Percentiles rank a stretch among this genome's conserved stretches.
phyloP scores from a whole-genome alignment of 768 basidiomycete genomes.

The Auriscalpium orientale region DNA sequence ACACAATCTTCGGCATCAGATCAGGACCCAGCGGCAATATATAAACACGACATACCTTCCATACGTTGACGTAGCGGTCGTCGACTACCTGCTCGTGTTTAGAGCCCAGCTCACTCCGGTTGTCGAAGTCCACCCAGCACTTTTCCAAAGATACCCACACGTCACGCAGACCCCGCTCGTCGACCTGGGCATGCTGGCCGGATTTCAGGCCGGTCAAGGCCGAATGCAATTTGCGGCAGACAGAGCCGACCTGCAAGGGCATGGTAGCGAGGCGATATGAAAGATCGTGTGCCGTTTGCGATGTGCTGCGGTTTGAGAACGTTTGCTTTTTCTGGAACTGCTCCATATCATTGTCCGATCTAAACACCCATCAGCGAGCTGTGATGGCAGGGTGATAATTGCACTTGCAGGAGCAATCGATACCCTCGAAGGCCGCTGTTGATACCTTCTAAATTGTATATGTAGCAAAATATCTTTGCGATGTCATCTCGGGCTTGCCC shows the following conservation, averaged over 20 bases:
- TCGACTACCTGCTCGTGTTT: slow-evolving; percentile 46
- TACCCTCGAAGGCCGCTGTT: slow-evolving; percentile 80
- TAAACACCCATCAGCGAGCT: slow-evolving; percentile 20
- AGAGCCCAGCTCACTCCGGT: slow-evolving; percentile 38
- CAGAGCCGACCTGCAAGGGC: slow-evolving; percentile 66
- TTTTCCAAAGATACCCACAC: slow-evolving; percentile 82
- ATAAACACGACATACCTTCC: slow-evolving; percentile 54
- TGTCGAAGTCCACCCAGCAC: slow-evolving; percentile 82
- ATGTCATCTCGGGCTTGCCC: slow-evolving; percentile 50
- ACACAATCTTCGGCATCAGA: slow-evolving; percentile 80
- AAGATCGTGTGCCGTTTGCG: slow-evolving; percentile 39
- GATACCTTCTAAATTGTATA: slow-evolving; percentile 78
- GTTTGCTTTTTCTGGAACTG: slow-evolving; percentile 57
- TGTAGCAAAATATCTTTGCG: slow-evolving; percentile 85
- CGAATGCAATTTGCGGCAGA: slow-evolving; percentile 72
- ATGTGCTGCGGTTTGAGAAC: slow-evolving; percentile 6
- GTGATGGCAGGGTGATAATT: background rate
- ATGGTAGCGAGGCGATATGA: slow-evolving; percentile 56
- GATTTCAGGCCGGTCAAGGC: slow-evolving; percentile 77
- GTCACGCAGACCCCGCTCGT: slow-evolving; percentile 57
- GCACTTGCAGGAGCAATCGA: slow-evolving; percentile 55
- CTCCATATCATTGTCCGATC: slow-evolving; percentile 69
- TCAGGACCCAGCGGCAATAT: slow-evolving; percentile 32
- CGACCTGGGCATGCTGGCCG: slow-evolving; percentile 46
- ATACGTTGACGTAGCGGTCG: slow-evolving; percentile 69